Base-by-base conservation (phyloP, 164 flowering plant species). In the Vitis rotundifolia region DNA sequence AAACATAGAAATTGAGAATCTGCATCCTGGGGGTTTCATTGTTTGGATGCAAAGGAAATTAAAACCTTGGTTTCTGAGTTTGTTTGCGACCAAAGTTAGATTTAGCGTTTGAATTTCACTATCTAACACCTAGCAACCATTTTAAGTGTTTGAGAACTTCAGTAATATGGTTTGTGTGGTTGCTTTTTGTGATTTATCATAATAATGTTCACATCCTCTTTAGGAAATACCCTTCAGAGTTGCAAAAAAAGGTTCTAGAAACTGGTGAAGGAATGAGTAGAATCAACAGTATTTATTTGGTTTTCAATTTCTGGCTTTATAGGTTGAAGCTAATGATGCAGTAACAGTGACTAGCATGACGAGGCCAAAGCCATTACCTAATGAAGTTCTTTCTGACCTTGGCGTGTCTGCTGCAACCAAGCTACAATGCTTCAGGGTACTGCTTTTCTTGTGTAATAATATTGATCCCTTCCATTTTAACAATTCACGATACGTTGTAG, bases 241-340 rank as follows among this genome's bases (percentile, higher is more conserved):
- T 37, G 64, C 26, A 9, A 18, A 49, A 37, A 61, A 37, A 13
- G 14, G 64, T 8, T 61, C 15, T 31, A 5, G 49, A 61, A 2
- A 37, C 15, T 61, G 9, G 15, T 61, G 22, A 15, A 37, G 18
- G 44, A 37, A 5, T 3, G 14, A 28, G 37, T 47, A 29, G 14
- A 12, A 53, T 7, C n/a, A 16, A n/a, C 7, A n/a, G 9, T 18
- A 1, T 28, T 51, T 56, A 48, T 52, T 50, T 75, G 47, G 16
- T 22, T 44, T 51, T 47, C 8, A 49, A 63, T 50, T 73, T 13
- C 61, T 71, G 44, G 44, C 2, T 66, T 60, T 68, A 14, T 77
- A 93, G 99, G 99, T 95, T 59, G 99, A 95, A 82, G 89, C 90
- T 61, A 93, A 95, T 80, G 97, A 95, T 80, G 96, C 93, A 22